These are phyloP conservation scores for Miscanthus lutarioriparius DNA, from an alignment of 176 grass and related monocot genomes.

Conservation along the genomic window DNA sequence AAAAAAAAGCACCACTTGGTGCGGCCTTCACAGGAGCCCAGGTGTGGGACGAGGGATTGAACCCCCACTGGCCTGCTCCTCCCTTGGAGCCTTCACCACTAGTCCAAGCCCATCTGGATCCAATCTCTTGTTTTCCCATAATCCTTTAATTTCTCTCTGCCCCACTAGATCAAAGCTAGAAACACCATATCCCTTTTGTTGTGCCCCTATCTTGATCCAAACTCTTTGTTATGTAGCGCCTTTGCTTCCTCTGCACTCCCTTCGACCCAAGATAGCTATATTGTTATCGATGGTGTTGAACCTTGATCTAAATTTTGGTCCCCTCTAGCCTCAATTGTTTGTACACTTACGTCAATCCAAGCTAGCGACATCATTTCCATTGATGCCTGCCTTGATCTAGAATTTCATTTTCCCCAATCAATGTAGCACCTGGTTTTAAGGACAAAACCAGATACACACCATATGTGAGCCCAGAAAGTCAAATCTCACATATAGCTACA, in stretches of 20 bases:
- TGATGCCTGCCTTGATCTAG: not conserved
- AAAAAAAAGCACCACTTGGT: not conserved
- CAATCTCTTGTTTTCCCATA: not conserved
- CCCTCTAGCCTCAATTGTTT: not conserved
- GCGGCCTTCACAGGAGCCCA: not conserved
- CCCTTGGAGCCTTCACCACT: not conserved
- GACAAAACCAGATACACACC: too few relatives aligned
- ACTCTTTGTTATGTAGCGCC: not conserved
- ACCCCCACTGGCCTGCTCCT: not conserved
- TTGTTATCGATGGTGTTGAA: not conserved
- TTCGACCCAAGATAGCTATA: not conserved
- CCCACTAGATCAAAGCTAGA: not conserved
- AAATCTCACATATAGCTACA: too few relatives aligned
- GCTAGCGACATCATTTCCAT: not conserved
- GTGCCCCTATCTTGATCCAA: not conserved
- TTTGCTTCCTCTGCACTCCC: not conserved
- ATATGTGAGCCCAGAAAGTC: too few relatives aligned
- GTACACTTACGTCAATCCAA: not conserved
- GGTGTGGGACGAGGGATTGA: not conserved
- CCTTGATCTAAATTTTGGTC: not conserved
- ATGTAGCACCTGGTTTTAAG: too few relatives aligned
- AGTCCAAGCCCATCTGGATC: not conserved
- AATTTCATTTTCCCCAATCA: not conserved
- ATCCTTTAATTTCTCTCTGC: rapidly evolving
- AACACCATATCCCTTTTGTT: not conserved